These are phyloP conservation scores for Xylaria multiplex DNA, from an alignment of 2,329 filamentous ascomycete species.

Conservation along the genomic window DNA sequence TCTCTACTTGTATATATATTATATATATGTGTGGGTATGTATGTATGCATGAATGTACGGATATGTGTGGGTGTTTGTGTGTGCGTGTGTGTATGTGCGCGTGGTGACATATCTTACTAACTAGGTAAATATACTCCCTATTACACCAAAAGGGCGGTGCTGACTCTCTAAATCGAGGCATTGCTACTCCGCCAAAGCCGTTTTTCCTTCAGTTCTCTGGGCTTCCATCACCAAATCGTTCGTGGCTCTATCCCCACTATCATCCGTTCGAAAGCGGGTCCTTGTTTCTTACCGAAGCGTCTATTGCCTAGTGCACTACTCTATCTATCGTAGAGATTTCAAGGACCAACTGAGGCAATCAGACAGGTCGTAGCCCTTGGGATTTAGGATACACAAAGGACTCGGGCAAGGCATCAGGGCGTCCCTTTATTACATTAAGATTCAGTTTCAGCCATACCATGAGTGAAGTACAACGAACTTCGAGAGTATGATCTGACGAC, in stretches of 20 bases:
- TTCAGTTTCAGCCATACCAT: background rate
- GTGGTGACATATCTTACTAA: background rate
- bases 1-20: too few relatives aligned
- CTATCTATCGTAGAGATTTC: conserved; percentile 1
- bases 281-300: conserved; percentile 22
- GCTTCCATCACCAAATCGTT: conserved; percentile 38
- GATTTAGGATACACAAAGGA: conserved; percentile 8
- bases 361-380: conserved; percentile 1
- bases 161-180: conserved; percentile 12
- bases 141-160: conserved; percentile 12
- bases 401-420: too few relatives aligned
- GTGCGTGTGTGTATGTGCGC: background rate
- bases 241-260: conserved; percentile 39
- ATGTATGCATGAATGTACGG: too few relatives aligned
- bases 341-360: conserved; percentile 4
- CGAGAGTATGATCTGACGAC: background rate
- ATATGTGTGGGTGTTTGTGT: background rate
- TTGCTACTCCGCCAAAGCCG: conserved; percentile 9
- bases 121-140: background rate
- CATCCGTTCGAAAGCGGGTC: conserved; percentile 36
- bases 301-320: background rate
- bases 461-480: background rate
- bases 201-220: conserved; percentile 26
- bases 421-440: background rate
- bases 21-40: too few relatives aligned